Evolutionary conservation across 148 eudicot genomes (phyloP).

Genomic region (Rhododendron vialii): DNA sequence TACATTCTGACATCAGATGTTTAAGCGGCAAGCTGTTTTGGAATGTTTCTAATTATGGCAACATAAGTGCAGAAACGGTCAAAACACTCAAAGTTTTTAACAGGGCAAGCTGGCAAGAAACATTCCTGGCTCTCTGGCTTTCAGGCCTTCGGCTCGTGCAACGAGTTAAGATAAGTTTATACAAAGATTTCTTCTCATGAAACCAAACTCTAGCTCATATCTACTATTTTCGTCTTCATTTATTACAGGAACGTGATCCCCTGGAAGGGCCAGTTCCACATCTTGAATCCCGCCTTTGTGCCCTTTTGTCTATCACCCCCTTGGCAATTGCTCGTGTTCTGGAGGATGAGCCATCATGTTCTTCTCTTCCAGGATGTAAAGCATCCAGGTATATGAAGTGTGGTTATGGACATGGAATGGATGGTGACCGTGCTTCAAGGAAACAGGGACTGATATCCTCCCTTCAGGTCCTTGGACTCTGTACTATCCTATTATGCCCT

Average conservation of each 20-base stretch:
- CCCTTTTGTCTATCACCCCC: conserved; percentile 27
- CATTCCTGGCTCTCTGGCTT: conserved; percentile 31
- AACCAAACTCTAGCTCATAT: not conserved
- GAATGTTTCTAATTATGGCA: not conserved
- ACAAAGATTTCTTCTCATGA: not conserved
- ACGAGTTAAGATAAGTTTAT: conserved; percentile 16
- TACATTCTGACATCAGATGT: not conserved
- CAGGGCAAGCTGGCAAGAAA: conserved; percentile 35
- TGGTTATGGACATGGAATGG: not conserved
- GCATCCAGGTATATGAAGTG: not conserved
- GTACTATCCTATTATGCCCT: conserved; percentile 13
- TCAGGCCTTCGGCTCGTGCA: conserved; percentile 30
- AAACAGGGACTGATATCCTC: conserved; percentile 20
- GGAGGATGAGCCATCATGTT: conserved; percentile 12
- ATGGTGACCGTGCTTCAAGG: conserved; percentile 2
- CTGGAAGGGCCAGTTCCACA: conserved; percentile 32
- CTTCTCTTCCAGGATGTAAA: not conserved
- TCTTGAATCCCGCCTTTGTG: conserved; percentile 28
- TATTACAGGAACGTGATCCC: conserved; percentile 31
- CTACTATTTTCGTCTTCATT: conserved; percentile 1
- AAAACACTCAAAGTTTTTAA: conserved; percentile 20
- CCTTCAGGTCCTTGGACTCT: conserved; percentile 23
- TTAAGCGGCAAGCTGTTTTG: not conserved
- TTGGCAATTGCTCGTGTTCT: conserved; percentile 25
- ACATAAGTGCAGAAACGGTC: conserved; percentile 15